Evolutionary conservation across 1,284 basidiomycete species (phyloP), one percentile per base, ranked within the genome.

Genomic region (Coniferiporia sulphurascens): DNA sequence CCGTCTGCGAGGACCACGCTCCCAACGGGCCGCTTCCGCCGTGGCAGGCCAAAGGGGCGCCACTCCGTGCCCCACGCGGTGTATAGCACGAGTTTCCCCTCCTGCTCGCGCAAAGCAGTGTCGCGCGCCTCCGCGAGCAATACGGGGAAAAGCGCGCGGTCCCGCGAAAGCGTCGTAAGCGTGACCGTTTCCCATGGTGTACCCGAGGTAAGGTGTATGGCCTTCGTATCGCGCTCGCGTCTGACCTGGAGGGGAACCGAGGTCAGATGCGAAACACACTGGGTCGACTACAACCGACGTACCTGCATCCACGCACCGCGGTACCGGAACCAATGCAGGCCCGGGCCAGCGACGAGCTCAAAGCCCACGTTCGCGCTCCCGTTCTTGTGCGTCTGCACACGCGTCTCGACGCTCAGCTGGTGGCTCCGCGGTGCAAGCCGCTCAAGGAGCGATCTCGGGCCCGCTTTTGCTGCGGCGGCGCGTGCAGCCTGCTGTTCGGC

Each of bases 101-200:
- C 92, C 59, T 94, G 91, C 0, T 84, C 87, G 45, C 79, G 80
- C 74, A 97, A 82, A 0, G 95, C 95, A 41, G 97, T 78, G 67
- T 93, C 87, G 48, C 93, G 81, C 21, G 97, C 96, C 71, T 99
- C 96, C 3, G 82, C 74, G 3, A 99, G 82, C 10, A 99, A 78
- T 48, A 80, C 69, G 0, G 93, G 84, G 68, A 99, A 97, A 17
- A 99, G 76, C 7, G 73, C 71, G 21, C 94, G 86, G 69, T 95
- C 93, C 34, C 88, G 80, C 8, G 92, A 94, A 43, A 99, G 82
- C 0, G 97, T 91, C 1, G 95, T 99, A 44, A 99, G 79, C 34
- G 91, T 97, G 46, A 99, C 86, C 0, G 96, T 99, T 73, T 99
- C 97, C 95, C 96, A 99, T 54, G 97, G 97, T 4, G 86, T 85